Evolutionary conservation across 768 basidiomycete species (phyloP).

Genomic region (Rhizopogon rudus): DNA sequence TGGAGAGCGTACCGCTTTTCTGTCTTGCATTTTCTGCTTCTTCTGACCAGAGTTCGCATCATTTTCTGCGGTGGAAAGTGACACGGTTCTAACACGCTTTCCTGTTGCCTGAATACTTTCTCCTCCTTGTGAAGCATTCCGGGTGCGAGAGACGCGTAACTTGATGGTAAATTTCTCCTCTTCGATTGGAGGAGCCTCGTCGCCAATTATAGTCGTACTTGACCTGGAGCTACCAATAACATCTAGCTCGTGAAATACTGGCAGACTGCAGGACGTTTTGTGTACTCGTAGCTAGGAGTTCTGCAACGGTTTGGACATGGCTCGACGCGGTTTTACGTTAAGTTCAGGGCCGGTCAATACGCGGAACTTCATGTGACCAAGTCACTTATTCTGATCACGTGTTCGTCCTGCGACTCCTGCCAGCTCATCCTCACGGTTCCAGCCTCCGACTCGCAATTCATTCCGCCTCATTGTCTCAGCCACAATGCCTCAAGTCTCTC

Average conservation of each 20-base stretch:
- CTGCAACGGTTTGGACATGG: background rate
- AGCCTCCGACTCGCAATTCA: too few species aligned
- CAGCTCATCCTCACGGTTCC: too few species aligned
- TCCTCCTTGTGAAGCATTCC: background rate
- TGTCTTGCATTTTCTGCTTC: constrained; percentile 30
- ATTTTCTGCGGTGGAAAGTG: constrained; percentile 3
- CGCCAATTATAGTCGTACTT: constrained; percentile 24
- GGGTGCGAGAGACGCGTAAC: constrained; percentile 8
- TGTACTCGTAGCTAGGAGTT: background rate
- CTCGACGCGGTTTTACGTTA: background rate
- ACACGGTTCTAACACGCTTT: constrained; percentile 16
- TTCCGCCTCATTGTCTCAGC: too few species aligned
- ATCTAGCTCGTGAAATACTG: constrained; percentile 18
- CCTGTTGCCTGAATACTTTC: background rate
- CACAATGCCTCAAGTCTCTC: too few species aligned
- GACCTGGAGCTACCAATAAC: constrained; percentile 20
- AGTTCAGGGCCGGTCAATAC: background rate
- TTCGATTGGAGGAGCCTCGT: constrained; percentile 18
- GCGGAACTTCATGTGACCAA: too few species aligned
- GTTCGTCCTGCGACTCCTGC: too few species aligned
- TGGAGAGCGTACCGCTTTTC: constrained; percentile 33
- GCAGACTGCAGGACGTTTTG: background rate
- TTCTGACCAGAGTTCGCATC: constrained; percentile 8
- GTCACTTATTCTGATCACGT: too few species aligned
- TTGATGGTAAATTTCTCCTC: constrained; percentile 1